Conservation (phyloP, 768 basidiomycete species). For the Rhizopogon rudus region DNA sequence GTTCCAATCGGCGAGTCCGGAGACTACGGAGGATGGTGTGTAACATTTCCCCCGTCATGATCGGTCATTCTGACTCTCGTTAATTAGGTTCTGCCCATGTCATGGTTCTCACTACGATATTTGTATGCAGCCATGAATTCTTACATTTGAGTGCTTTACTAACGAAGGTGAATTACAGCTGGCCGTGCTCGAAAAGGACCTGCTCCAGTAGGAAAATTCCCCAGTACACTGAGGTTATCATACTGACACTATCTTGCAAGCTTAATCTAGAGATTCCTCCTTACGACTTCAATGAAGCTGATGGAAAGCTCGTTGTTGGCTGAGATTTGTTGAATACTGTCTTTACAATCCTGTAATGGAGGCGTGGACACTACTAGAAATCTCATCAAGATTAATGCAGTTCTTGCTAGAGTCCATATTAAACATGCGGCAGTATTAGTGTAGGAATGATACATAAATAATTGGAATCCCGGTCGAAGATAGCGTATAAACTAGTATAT, state of each 20-base stretch:
- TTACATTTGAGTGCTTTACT: conserved; percentile 1
- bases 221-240: neutral
- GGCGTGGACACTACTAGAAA: conserved; percentile 19
- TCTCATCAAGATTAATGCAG: neutral
- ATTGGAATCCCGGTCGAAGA: no score
- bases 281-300: conserved; percentile 83
- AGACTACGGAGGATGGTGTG: conserved; percentile 95
- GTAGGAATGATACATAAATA: neutral
- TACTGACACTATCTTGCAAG: conserved; percentile 30
- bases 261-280: conserved; percentile 93
- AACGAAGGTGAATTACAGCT: conserved; percentile 40
- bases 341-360: conserved; percentile 15
- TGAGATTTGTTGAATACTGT: conserved; percentile 27
- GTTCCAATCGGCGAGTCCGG: conserved; percentile 97
- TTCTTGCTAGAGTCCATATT: neutral
- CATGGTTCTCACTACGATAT: conserved; percentile 99
- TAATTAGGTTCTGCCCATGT: conserved; percentile 89
- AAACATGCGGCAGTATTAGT: neutral
- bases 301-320: conserved; percentile 85
- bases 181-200: conserved; percentile 96
- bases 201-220: conserved; percentile 67
- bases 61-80: neutral
- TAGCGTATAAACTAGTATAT: no score
- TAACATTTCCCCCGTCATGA: conserved; percentile 3
- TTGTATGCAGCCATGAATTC: conserved; percentile 44